These are phyloP conservation scores for Phytophthora meadii DNA, from an alignment of 352 stramenopile genomes.

Conservation along the genomic window DNA sequence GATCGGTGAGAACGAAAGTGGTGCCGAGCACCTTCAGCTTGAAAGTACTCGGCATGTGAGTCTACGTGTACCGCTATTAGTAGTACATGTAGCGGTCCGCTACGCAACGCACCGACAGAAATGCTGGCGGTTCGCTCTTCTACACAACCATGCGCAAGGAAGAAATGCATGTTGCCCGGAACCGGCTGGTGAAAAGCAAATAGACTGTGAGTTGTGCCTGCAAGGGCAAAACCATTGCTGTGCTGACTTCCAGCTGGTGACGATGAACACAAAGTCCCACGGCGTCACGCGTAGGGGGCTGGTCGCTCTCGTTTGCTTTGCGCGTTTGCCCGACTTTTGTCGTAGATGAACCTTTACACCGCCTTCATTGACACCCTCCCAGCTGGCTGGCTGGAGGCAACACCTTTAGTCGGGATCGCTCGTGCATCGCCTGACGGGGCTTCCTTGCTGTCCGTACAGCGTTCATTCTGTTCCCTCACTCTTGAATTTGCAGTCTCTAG, in stretches of 20 bases:
- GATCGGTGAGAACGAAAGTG: background rate
- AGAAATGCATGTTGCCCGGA: slow-evolving; percentile 5
- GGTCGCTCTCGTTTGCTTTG: slow-evolving; percentile 25
- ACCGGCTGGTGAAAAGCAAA: slow-evolving; percentile 9
- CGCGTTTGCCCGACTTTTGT: slow-evolving; percentile 11
- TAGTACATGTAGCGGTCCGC: no score
- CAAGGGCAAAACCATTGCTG: slow-evolving; percentile 3
- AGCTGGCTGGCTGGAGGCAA: slow-evolving; percentile 13
- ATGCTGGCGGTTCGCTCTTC: slow-evolving; percentile 13
- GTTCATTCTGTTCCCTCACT: slow-evolving; percentile 4
- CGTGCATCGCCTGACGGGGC: slow-evolving; percentile 9
- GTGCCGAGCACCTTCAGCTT: background rate
- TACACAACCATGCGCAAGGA: slow-evolving; percentile 1
- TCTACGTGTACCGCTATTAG: background rate
- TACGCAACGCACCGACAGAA: background rate
- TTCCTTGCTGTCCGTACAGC: slow-evolving; percentile 19
- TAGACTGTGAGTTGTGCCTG: background rate
- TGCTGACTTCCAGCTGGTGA: slow-evolving; percentile 14
- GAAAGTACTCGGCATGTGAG: background rate
- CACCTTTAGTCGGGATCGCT: slow-evolving; percentile 8
- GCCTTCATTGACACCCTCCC: slow-evolving; percentile 6
- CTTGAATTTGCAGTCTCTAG: slow-evolving; percentile 32
- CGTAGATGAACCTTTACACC: slow-evolving; percentile 24
- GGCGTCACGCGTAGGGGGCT: slow-evolving; percentile 9
- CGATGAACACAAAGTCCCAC: slow-evolving; percentile 15